A percentile compares a stretch with the other conserved stretches of the same genome.
phyloP scores from a whole-genome alignment of 2,329 filamentous ascomycete species.

The Macroventuria anomochaeta region DNA sequence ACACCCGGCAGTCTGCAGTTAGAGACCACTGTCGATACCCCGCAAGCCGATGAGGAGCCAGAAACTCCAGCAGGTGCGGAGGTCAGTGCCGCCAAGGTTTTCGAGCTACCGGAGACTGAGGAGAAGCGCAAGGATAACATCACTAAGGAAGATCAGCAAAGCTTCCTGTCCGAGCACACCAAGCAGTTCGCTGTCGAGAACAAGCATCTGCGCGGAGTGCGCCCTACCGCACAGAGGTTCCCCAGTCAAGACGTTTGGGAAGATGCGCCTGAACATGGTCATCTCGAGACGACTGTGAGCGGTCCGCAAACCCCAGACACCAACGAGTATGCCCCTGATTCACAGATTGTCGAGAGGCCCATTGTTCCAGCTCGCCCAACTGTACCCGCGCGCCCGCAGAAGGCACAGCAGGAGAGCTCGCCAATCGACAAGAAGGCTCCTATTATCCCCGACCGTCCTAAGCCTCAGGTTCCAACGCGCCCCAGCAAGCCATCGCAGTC shows the following conservation, averaged over 20 bases:
- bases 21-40: conserved; percentile 81
- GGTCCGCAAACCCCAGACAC: conserved; percentile 59
- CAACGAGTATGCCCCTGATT: conserved; percentile 47
- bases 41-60: conserved; percentile 65
- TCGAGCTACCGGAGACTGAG: conserved; percentile 58
- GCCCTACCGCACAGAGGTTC: conserved; percentile 71
- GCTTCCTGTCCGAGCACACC: conserved; percentile 54
- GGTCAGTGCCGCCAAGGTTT: conserved; percentile 43
- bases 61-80: conserved; percentile 49
- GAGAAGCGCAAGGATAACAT: conserved; percentile 56
- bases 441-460: conserved; percentile 63
- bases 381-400: conserved; percentile 46
- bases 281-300: conserved; percentile 76
- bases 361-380: conserved; percentile 38
- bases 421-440: conserved; percentile 61
- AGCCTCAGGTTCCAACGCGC: conserved; percentile 68
- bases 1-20: conserved; percentile 83
- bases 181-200: conserved; percentile 63
- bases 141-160: conserved; percentile 50
- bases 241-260: conserved; percentile 96
- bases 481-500: conserved; percentile 60
- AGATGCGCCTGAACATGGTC: conserved; percentile 83
- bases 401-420: conserved; percentile 46
- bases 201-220: conserved; percentile 62
- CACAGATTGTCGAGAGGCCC: conserved; percentile 39